Conservation (phyloP, 1,284 basidiomycete species). For the Cryptococcus sp. region DNA sequence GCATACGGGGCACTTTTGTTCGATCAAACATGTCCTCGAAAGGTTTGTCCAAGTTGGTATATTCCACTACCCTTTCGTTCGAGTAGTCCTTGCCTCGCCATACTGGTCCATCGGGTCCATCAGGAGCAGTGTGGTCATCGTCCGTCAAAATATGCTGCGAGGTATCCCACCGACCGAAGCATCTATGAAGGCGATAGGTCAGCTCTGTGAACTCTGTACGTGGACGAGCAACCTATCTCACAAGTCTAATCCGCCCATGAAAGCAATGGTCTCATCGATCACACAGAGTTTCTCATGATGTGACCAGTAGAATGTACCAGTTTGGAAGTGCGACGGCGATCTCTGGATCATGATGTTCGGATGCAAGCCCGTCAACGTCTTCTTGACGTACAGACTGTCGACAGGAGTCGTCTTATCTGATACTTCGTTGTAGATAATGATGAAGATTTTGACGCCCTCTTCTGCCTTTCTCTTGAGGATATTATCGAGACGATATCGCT, state of each 20-base stretch:
- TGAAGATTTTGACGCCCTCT: slow-evolving; percentile 93
- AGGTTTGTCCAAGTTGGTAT: slow-evolving; percentile 84
- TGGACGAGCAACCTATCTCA: slow-evolving; percentile 49
- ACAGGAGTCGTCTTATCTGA: slow-evolving; percentile 94
- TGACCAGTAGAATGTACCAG: slow-evolving; percentile 97
- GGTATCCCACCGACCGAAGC: slow-evolving; percentile 95
- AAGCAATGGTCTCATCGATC: slow-evolving; percentile 94
- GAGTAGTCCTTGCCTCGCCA: slow-evolving; percentile 78
- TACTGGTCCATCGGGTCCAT: slow-evolving; percentile 66
- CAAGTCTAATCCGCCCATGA: slow-evolving; percentile 96
- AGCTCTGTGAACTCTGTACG: slow-evolving; percentile 6
- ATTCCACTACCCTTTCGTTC: slow-evolving; percentile 87
- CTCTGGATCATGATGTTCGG: slow-evolving; percentile 95
- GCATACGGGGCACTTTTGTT: slow-evolving; percentile 86
- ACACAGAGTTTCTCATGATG: slow-evolving; percentile 99
- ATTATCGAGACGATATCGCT: slow-evolving; percentile 83
- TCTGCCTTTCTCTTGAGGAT: slow-evolving; percentile 89
- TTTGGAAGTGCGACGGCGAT: slow-evolving; percentile 96
- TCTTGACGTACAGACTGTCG: slow-evolving; percentile 89
- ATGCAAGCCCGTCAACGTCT: slow-evolving; percentile 79
- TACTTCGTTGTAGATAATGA: slow-evolving; percentile 97
- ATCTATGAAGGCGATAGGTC: slow-evolving; percentile 17
- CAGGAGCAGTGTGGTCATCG: slow-evolving; percentile 63
- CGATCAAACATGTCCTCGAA: slow-evolving; percentile 94
- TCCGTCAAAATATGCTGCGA: slow-evolving; percentile 89